Conservation (phyloP, 1,284 basidiomycete species). For the Vanrija sp. region DNA sequence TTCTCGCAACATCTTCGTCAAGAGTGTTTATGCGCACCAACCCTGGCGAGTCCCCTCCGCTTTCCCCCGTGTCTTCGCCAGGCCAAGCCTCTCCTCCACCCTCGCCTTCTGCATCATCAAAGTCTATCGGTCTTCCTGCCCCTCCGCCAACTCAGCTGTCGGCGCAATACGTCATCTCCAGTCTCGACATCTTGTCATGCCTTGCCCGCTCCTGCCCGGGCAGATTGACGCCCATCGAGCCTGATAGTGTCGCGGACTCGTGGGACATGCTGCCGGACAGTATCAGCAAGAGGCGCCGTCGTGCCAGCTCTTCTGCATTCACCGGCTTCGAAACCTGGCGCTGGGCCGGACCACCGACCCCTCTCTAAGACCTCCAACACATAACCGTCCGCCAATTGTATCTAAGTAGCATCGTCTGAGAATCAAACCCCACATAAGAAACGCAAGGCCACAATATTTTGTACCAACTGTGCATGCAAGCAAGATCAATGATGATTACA, state of each 20-base stretch:
- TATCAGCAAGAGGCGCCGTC: constrained; percentile 20
- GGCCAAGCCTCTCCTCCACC: constrained; percentile 17
- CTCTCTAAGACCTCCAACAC: neutral
- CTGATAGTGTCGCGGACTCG: neutral
- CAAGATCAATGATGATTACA: too few relatives aligned
- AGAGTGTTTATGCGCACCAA: constrained; percentile 32
- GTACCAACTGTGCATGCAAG: too few relatives aligned
- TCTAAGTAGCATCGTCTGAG: too few relatives aligned
- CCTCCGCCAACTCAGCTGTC: constrained; percentile 31
- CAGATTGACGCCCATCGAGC: constrained; percentile 14
- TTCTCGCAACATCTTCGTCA: constrained; percentile 36
- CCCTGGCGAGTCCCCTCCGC: constrained; percentile 17
- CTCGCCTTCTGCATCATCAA: constrained; percentile 12
- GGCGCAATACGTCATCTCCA: constrained; percentile 35
- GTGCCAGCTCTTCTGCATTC: constrained; percentile 15
- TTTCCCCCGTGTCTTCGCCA: constrained; percentile 28
- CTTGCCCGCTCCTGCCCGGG: constrained; percentile 22
- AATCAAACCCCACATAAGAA: too few relatives aligned
- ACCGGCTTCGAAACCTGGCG: constrained; percentile 29
- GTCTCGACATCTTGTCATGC: constrained; percentile 32
- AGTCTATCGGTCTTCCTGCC: constrained; percentile 23
- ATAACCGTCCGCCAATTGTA: neutral
- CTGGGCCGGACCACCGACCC: constrained; percentile 18
- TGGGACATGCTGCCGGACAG: constrained; percentile 21
- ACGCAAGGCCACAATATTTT: too few relatives aligned